Evolutionary conservation across 495 filamentous ascomycete species (phyloP), one percentile per base, ranked within the genome.

Genomic region (Talaromyces trachyspermus): DNA sequence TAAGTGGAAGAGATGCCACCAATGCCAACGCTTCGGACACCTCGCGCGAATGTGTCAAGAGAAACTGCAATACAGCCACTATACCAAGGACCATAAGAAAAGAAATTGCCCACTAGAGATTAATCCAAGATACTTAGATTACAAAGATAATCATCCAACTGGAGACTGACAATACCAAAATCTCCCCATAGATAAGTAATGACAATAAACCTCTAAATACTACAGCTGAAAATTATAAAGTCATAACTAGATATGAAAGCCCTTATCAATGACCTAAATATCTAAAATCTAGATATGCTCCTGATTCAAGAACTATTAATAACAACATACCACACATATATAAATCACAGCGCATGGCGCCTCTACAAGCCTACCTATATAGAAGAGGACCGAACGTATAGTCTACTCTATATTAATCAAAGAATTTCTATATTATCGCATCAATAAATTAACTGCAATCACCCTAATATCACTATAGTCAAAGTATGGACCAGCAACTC

Each of bases 191-290:
- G 40, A 48, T 2, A 46, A 51, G 58, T 64, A 44, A 49, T 54
- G 49, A 46, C 48, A 32, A 48, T 7, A 41, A 64, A 58, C 42
- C 53, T 64, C 10, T 49, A 46, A 17, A 10, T 62, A 22, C 48
- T 64, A 51, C 45, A 64, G 51, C 30, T 61, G 50, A 61, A 64
- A 29, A 61, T 58, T n/a, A n/a, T n/a, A n/a, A n/a, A 61, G 53
- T 60, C 51, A 0, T 49, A 50, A 37, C 26, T 52, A 42, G 42
- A 54, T 19, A 62, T 64, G 38, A 55, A 64, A 37, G 59, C 57
- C 32, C 53, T 64, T 9, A 59, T 64, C 33, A 64, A 64, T 30
- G 49, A 64, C 24, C 52, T 32, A 14, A 25, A 59, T 7, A 64
- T 27, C 18, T 49, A 62, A 36, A 49, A 52, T 26, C 49, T 64